phyloP scores from a whole-genome alignment of 1,139 yeast genomes.

The Debaryomyces robertsiae region DNA sequence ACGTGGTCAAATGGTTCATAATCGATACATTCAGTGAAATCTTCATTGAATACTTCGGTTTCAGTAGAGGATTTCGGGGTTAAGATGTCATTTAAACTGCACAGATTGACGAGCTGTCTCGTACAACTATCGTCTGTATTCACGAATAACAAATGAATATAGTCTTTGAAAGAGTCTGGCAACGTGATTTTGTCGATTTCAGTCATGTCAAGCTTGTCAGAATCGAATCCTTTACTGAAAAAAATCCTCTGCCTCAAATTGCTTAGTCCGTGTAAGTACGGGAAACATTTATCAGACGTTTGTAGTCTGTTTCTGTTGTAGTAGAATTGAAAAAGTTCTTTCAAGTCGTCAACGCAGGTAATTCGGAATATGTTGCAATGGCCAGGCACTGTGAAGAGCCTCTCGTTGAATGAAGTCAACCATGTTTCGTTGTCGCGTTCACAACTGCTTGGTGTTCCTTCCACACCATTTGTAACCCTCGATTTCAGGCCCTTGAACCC shows the following conservation, averaged over 20 bases:
- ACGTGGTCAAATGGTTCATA: slow-evolving; percentile 19
- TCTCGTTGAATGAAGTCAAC: slow-evolving; percentile 10
- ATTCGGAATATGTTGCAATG: slow-evolving; percentile 16
- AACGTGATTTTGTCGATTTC: slow-evolving; percentile 1
- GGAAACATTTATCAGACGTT: slow-evolving; percentile 28
- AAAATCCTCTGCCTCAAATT: slow-evolving; percentile 32
- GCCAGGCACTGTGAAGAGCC: slow-evolving; percentile 6
- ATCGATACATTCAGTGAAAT: slow-evolving; percentile 14
- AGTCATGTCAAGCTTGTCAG: slow-evolving; percentile 5
- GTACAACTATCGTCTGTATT: slow-evolving; percentile 11
- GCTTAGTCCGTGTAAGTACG: slow-evolving; percentile 41
- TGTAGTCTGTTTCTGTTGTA: slow-evolving; percentile 26
- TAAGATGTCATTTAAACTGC: slow-evolving; percentile 24
- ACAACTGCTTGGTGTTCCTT: no score
- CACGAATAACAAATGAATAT: slow-evolving; percentile 24
- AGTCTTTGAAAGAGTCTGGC: slow-evolving; percentile 10
- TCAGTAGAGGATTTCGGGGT: slow-evolving; percentile 13
- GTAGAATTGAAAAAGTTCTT: slow-evolving; percentile 29
- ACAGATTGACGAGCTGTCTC: slow-evolving; percentile 7
- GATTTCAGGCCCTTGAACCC: no score
- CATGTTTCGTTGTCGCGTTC: slow-evolving; percentile 6
- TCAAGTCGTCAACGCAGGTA: slow-evolving; percentile 18
- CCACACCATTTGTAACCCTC: no score
- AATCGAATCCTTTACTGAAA: slow-evolving; percentile 19
- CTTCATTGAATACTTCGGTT: slow-evolving; percentile 10